Percentiles rank a stretch among this genome's conserved stretches.
Evolutionary conservation across 306 rosid genomes (phyloP).

Genomic region (Fagus sylvatica): DNA sequence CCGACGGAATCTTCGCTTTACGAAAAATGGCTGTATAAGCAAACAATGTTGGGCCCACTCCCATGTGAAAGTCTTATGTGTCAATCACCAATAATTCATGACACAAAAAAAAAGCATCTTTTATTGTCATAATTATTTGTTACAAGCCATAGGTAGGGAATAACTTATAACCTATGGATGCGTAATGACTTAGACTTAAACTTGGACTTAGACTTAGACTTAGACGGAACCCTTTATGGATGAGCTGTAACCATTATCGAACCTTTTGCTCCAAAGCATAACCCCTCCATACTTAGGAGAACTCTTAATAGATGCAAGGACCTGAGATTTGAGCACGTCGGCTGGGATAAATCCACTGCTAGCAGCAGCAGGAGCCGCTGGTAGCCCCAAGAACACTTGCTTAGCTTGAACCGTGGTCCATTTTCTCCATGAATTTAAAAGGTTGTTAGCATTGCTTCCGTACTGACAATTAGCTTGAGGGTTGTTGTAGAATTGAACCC

Average conservation of each 20-base stretch:
- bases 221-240: slow-evolving; percentile 32
- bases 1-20: no score
- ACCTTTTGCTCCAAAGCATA: slow-evolving; percentile 58
- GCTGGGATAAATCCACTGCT: slow-evolving; percentile 54
- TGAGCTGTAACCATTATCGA: slow-evolving; percentile 37
- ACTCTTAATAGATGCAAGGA: slow-evolving; percentile 48
- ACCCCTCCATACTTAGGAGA: slow-evolving; percentile 62
- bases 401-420: slow-evolving; percentile 46
- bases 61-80: no score
- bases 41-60: no score
- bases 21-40: no score
- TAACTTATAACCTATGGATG: background rate
- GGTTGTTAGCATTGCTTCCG: slow-evolving; percentile 31
- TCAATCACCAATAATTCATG: no score
- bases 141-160: no score
- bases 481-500: slow-evolving; percentile 84
- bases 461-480: slow-evolving; percentile 42
- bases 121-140: no score
- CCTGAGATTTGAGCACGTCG: slow-evolving; percentile 22
- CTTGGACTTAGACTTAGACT: background rate
- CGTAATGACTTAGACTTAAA: no score
- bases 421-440: slow-evolving; percentile 51
- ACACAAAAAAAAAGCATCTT: no score
- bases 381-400: slow-evolving; percentile 63
- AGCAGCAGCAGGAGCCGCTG: slow-evolving; percentile 59